Evolutionary conservation across 768 basidiomycete species (phyloP).

Genomic region (Daedaleopsis sinensis): DNA sequence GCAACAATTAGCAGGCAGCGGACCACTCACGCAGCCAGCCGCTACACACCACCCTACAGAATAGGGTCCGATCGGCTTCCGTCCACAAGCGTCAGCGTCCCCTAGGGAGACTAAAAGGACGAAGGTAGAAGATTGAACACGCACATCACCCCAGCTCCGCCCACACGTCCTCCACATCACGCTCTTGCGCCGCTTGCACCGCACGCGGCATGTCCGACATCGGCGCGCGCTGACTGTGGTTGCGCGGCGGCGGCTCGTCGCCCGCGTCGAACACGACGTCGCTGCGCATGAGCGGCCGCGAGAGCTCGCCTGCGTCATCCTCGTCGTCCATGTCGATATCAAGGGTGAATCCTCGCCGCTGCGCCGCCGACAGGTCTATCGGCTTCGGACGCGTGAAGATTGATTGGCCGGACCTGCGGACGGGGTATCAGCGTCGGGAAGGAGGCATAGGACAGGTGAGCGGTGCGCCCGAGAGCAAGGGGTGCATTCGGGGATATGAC

Average conservation of each 20-base stretch:
- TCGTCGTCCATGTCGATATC: slow-evolving; percentile 78
- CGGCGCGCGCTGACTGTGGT: slow-evolving; percentile 35
- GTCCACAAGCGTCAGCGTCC: too few species aligned
- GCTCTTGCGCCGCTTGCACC: slow-evolving; percentile 52
- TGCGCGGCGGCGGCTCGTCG: slow-evolving; percentile 30
- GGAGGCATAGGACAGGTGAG: not conserved
- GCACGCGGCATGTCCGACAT: slow-evolving; percentile 64
- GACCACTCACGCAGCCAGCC: too few species aligned
- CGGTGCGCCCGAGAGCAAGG: not conserved
- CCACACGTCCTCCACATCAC: slow-evolving; percentile 74
- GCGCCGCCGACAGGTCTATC: slow-evolving; percentile 76
- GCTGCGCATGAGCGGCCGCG: slow-evolving; percentile 59
- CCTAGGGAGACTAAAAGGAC: too few species aligned
- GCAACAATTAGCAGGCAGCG: too few species aligned
- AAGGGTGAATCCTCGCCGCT: slow-evolving; percentile 64
- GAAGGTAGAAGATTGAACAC: not conserved
- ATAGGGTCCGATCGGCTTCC: too few species aligned
- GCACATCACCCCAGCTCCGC: slow-evolving; percentile 46
- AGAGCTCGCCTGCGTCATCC: slow-evolving; percentile 56
- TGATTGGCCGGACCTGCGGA: slow-evolving; percentile 77
- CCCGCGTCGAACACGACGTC: slow-evolving; percentile 67
- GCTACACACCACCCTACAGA: too few species aligned
- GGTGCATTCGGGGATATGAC: slow-evolving; percentile 1
- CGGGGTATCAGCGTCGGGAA: not conserved
- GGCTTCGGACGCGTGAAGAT: slow-evolving; percentile 87